These are phyloP conservation scores for Phytophthora boehmeriae DNA, from an alignment of 352 stramenopile species.

Conservation along the genomic window DNA sequence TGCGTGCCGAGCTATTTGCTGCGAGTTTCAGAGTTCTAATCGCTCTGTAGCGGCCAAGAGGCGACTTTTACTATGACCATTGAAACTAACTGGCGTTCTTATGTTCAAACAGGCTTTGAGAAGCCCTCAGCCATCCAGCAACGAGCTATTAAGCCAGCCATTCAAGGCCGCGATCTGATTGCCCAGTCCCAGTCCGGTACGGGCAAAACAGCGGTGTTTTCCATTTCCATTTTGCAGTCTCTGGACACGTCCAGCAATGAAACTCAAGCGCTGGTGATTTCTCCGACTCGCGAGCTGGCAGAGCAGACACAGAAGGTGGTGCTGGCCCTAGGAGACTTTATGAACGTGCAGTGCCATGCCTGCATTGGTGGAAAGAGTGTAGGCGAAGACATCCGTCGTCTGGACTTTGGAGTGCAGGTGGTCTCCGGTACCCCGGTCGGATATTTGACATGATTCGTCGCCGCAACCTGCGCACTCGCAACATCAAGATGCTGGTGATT, in stretches of 20 bases:
- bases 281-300: conserved; percentile 95
- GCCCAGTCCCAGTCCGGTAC: conserved; percentile 96
- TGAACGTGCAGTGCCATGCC: conserved; percentile 97
- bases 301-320: conserved; percentile 98
- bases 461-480: conserved; percentile 88
- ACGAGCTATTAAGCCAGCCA: conserved; percentile 96
- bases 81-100: conserved; percentile 7
- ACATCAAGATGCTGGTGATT: conserved; percentile 96
- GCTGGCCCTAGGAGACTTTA: conserved; percentile 95
- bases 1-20: not conserved
- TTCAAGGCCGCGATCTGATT: conserved; percentile 96
- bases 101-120: conserved; percentile 88
- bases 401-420: conserved; percentile 95
- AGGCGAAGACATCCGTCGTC: conserved; percentile 93
- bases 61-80: not conserved
- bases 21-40: conserved; percentile 1
- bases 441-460: conserved; percentile 98
- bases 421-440: conserved; percentile 97
- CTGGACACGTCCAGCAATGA: conserved; percentile 93
- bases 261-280: conserved; percentile 95
- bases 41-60: conserved; percentile 6
- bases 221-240: conserved; percentile 93
- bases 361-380: conserved; percentile 97
- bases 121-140: conserved; percentile 99
- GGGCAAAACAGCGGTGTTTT: conserved; percentile 96